Evolutionary conservation across 768 basidiomycete species (phyloP).

Genomic region (Guyanaporus albipodus): DNA sequence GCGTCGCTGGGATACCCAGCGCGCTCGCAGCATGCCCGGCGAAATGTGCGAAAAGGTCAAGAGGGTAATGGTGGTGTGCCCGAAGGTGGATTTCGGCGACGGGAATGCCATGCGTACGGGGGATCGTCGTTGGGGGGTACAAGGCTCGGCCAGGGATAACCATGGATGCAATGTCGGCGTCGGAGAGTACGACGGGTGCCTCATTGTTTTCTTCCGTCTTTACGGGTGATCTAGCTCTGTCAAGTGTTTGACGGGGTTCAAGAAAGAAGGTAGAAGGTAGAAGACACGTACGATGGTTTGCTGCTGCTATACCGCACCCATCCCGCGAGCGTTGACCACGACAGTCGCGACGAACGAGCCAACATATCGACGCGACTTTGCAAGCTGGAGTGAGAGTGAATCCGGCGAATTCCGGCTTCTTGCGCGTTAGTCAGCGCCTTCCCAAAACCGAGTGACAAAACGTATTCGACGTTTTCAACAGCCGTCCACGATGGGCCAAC

Average conservation of each 20-base stretch:
- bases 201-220: conserved; percentile 1
- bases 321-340: conserved; percentile 17
- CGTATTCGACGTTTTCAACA: conserved; percentile 11
- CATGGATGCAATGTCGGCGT: conserved; percentile 45
- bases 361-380: conserved; percentile 30
- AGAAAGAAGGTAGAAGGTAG: not conserved
- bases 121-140: conserved; percentile 52
- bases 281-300: conserved; percentile 12
- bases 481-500: conserved; percentile 21
- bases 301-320: conserved; percentile 19
- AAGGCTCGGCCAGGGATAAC: conserved; percentile 61
- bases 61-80: conserved; percentile 60
- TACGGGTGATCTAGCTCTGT: conserved; percentile 7
- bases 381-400: not conserved
- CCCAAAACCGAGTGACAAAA: not conserved
- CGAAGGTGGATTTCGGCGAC: conserved; percentile 82
- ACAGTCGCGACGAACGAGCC: conserved; percentile 16
- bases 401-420: not conserved
- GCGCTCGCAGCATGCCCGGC: conserved; percentile 80
- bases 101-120: conserved; percentile 64
- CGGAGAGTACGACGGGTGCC: conserved; percentile 27
- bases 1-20: conserved; percentile 74
- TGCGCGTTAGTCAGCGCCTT: not conserved
- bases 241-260: not conserved
- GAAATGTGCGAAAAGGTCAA: conserved; percentile 82